phyloP scores from a whole-genome alignment of 1,139 yeast genomes.

The Hansenula sp. region DNA sequence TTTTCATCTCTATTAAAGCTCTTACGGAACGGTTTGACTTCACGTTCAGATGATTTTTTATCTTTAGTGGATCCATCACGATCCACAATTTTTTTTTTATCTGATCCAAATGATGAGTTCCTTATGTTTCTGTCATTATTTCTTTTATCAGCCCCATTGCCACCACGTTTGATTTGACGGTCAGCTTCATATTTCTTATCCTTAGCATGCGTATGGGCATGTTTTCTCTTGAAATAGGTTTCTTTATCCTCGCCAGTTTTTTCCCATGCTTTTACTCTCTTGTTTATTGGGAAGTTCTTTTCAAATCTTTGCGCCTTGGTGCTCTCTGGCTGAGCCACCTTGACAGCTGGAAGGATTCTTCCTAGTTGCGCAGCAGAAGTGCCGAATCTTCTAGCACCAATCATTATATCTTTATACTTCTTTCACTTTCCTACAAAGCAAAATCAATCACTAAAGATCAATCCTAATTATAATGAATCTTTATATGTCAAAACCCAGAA shows the following conservation, averaged over 20 bases:
- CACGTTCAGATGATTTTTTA: too few species aligned
- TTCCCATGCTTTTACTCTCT: constrained; percentile 54
- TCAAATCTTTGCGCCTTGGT: constrained; percentile 29
- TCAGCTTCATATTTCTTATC: constrained; percentile 28
- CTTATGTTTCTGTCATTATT: background rate
- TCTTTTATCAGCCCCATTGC: background rate
- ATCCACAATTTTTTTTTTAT: too few species aligned
- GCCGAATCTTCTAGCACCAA: background rate
- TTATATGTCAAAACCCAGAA: too few species aligned
- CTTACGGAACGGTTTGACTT: background rate
- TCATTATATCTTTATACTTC: background rate
- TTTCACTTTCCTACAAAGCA: background rate
- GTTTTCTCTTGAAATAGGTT: constrained; percentile 48
- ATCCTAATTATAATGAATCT: too few species aligned
- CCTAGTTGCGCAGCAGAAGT: background rate
- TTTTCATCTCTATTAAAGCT: background rate
- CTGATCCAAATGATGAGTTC: background rate
- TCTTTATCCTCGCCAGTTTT: constrained; percentile 49
- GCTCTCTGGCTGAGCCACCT: constrained; percentile 1
- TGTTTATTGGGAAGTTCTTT: constrained; percentile 38
- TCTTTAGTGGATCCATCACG: too few species aligned
- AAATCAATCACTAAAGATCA: too few species aligned
- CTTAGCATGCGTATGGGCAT: constrained; percentile 55
- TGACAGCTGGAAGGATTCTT: constrained; percentile 9
- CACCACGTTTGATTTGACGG: background rate